phyloP scores from a whole-genome alignment of 2,329 filamentous ascomycete genomes.

The Aspergillus floridensis region DNA sequence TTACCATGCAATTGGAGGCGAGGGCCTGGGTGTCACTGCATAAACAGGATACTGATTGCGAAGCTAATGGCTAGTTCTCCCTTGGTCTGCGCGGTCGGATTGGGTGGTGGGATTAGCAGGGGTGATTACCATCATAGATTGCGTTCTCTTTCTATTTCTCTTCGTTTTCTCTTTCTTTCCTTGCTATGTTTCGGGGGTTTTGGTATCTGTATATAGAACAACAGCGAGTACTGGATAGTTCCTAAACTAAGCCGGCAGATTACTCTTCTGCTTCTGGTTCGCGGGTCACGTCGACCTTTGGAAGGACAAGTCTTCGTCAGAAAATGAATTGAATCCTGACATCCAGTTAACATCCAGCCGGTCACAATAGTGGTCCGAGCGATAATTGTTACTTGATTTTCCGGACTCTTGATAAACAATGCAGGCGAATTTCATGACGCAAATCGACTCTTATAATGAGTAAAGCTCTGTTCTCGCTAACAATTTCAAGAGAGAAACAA shows the following conservation, averaged over 20 bases:
- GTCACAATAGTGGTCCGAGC: neutral
- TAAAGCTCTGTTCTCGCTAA: too few relatives aligned
- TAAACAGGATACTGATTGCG: neutral
- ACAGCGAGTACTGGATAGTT: neutral
- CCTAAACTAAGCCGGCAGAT: neutral
- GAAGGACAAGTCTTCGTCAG: neutral
- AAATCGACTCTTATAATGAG: neutral
- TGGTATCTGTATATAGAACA: conserved; percentile 12
- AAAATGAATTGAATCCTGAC: neutral
- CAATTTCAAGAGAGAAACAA: too few relatives aligned
- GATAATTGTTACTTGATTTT: neutral
- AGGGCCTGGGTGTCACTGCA: conserved; percentile 38
- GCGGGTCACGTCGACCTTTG: neutral
- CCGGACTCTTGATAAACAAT: neutral
- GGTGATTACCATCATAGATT: conserved; percentile 8
- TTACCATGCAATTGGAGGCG: conserved; percentile 41
- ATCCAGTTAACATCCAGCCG: neutral
- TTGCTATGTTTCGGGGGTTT: neutral
- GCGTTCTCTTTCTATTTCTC: conserved; percentile 6
- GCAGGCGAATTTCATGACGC: neutral
- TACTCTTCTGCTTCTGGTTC: neutral
- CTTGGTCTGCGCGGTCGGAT: conserved; percentile 1
- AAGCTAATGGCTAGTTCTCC: neutral
- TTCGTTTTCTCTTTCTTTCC: neutral
- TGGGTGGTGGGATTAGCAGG: neutral